Evolutionary conservation across 305 asterid species (phyloP).

Genomic region (Coffea humblotiana): DNA sequence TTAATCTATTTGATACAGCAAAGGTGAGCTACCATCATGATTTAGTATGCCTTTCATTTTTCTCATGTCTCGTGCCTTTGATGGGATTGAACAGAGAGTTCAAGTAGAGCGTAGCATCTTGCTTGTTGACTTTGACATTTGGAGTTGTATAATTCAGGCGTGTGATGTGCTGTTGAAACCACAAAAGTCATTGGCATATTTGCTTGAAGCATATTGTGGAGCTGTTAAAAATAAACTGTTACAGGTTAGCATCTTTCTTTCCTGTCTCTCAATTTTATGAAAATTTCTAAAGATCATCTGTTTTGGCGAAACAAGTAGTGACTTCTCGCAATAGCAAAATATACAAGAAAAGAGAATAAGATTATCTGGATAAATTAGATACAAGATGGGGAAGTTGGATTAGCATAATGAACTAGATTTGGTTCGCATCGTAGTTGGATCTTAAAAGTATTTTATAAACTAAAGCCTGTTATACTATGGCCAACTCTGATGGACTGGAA

Average conservation of each 20-base stretch:
- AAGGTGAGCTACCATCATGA: conserved; percentile 51
- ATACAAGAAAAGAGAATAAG: background rate
- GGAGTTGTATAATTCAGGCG: conserved; percentile 57
- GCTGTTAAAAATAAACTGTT: conserved; percentile 69
- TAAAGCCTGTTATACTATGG: too few relatives aligned
- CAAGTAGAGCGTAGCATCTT: conserved; percentile 10
- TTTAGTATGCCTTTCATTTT: background rate
- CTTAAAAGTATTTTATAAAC: background rate
- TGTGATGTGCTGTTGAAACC: conserved; percentile 87
- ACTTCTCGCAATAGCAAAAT: background rate
- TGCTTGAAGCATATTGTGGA: conserved; percentile 78
- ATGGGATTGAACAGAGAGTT: background rate
- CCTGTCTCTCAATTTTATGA: background rate
- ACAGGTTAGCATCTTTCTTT: conserved; percentile 51
- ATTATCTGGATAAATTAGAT: background rate
- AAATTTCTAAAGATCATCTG: background rate
- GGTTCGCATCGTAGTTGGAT: background rate
- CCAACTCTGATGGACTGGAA: background rate
- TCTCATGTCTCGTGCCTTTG: background rate
- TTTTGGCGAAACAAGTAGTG: background rate
- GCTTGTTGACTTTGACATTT: conserved; percentile 22
- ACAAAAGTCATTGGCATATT: conserved; percentile 92
- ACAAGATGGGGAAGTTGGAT: too few relatives aligned
- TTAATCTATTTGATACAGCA: conserved; percentile 91
- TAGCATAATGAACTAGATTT: too few relatives aligned